Conservation (phyloP, 495 filamentous ascomycete genomes). For the Penicillium longicatenatum region DNA sequence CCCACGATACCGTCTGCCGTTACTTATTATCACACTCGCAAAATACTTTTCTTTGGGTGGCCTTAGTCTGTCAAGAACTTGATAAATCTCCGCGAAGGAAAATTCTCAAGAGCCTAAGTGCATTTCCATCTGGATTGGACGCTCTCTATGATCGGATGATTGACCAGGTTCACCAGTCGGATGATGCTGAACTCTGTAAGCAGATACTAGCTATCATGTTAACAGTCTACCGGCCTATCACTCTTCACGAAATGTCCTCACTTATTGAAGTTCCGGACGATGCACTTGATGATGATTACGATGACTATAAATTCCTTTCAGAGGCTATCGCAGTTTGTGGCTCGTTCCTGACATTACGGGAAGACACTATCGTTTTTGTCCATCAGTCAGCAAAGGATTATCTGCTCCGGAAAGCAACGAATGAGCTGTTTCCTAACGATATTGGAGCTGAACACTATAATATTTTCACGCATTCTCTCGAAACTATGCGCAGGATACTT, state of each 20-base stretch:
- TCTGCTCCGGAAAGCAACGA: neutral
- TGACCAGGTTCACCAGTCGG: neutral
- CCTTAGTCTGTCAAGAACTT: constrained; percentile 1
- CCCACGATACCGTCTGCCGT: constrained; percentile 44
- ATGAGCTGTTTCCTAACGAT: neutral
- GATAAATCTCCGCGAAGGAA: neutral
- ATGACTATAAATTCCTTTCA: neutral
- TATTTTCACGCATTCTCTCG: neutral
- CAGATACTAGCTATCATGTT: constrained; percentile 5
- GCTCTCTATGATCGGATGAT: neutral
- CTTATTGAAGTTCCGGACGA: neutral
- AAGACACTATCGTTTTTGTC: constrained; percentile 3
- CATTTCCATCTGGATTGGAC: constrained; percentile 2
- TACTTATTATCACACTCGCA: constrained; percentile 33
- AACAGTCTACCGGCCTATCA: neutral
- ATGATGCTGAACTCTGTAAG: constrained; percentile 3
- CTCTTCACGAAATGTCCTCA: neutral
- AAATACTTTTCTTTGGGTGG: constrained; percentile 5
- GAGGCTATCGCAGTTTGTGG: constrained; percentile 3
- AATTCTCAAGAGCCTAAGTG: neutral
- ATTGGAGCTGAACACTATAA: neutral
- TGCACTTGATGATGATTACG: neutral
- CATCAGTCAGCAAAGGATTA: constrained; percentile 10
- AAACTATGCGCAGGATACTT: neutral
- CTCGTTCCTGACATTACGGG: constrained; percentile 7